Evolutionary conservation across 1,139 yeast species (phyloP).

Genomic region (Suhomyces maxii): DNA sequence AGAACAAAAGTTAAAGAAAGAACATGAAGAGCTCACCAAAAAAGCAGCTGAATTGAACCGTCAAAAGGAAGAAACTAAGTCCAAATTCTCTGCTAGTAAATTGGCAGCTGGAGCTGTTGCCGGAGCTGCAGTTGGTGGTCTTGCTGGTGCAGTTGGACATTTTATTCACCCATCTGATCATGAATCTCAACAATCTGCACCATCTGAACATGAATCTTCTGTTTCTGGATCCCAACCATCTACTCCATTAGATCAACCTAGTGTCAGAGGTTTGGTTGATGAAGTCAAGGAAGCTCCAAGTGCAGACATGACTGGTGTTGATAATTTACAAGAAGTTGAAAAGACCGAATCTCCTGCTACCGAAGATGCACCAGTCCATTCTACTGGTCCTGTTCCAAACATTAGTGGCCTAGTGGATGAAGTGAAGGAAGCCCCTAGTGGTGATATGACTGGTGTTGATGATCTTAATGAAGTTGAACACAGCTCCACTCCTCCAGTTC

Average conservation of each 20-base stretch:
- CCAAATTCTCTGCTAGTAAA: conserved; percentile 22
- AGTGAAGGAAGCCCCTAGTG: conserved; percentile 25
- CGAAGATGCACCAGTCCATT: not conserved
- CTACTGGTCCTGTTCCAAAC: not conserved
- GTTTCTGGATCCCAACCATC: not conserved
- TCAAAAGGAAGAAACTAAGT: conserved; percentile 30
- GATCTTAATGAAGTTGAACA: conserved; percentile 16
- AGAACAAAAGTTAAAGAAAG: conserved; percentile 5
- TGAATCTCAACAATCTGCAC: not conserved
- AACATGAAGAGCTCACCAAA: conserved; percentile 9
- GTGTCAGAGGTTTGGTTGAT: conserved; percentile 21
- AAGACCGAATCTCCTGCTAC: conserved; percentile 1
- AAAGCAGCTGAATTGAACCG: conserved; percentile 34
- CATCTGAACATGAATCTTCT: not conserved
- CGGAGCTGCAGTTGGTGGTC: conserved; percentile 27
- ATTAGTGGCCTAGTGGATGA: conserved; percentile 25
- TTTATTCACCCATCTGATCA: conserved; percentile 4
- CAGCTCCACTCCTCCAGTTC: not conserved
- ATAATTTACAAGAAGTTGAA: conserved; percentile 19
- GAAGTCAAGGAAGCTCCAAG: conserved; percentile 25
- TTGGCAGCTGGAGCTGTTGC: conserved; percentile 31
- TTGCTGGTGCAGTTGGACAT: conserved; percentile 19
- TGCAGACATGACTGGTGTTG: conserved; percentile 30
- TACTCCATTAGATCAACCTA: not conserved
- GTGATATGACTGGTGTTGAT: conserved; percentile 32